These are phyloP conservation scores for Pseudogymnoascus sp. DNA, from an alignment of 2,329 filamentous ascomycete genomes.

Conservation along the genomic window DNA sequence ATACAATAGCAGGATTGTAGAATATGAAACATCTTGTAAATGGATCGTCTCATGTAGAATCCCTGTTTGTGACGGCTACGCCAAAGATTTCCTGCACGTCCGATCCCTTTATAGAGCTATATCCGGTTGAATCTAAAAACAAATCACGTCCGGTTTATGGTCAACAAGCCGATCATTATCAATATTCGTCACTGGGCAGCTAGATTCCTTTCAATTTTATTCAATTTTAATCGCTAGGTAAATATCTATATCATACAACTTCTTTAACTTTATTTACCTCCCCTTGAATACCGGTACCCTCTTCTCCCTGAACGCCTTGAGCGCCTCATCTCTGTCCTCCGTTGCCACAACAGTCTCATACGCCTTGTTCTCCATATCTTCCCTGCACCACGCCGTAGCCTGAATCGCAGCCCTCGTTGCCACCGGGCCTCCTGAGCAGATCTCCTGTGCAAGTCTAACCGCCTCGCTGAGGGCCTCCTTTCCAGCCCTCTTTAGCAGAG, in stretches of 20 bases:
- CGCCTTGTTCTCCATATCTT: constrained; percentile 78
- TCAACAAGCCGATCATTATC: background rate
- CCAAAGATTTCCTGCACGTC: background rate
- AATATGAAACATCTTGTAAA: constrained; percentile 10
- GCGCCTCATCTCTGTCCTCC: constrained; percentile 80
- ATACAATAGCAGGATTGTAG: constrained; percentile 11
- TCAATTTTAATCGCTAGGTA: background rate
- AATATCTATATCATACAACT: background rate
- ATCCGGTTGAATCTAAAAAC: background rate
- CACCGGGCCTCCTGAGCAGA: constrained; percentile 83
- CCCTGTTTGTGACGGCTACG: background rate
- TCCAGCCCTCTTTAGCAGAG: constrained; percentile 52
- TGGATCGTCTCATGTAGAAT: background rate
- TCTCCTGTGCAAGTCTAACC: constrained; percentile 71
- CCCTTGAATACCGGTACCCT: constrained; percentile 63
- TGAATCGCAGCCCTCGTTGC: constrained; percentile 73
- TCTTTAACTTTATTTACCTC: constrained; percentile 30
- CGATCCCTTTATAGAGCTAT: background rate
- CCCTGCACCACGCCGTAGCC: constrained; percentile 66
- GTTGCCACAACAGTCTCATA: constrained; percentile 79
- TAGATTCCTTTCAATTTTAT: background rate
- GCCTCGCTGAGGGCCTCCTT: constrained; percentile 68
- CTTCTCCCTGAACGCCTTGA: constrained; percentile 78
- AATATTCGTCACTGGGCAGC: background rate
- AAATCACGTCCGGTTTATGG: background rate